Evolutionary conservation across 2,329 filamentous ascomycete species (phyloP), one percentile per base, ranked within the genome.

Genomic region (Alternaria brassicae): DNA sequence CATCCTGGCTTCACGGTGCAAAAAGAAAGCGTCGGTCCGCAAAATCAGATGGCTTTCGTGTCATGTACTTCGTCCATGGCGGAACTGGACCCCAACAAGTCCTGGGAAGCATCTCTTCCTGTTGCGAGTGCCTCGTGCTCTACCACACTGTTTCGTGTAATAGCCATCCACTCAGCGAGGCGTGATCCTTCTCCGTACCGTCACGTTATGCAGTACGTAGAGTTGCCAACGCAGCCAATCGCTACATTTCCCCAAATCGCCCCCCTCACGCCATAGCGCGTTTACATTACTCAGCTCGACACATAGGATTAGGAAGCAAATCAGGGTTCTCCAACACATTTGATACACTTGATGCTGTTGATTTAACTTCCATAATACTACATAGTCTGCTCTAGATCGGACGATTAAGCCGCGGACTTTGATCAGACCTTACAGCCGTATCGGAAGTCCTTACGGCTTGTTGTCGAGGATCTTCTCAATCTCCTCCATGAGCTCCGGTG

Each of bases 391-490:
- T 48, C 44, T 48, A 34, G 44, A 25, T 36, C 13, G 44, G 30
- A 25, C 21, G 44, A 15, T 28, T 48, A 36, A 34, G n/a, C 28
- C 34, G 44, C 19, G 42, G 42, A 10, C 42, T 32, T 47, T 15
- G 42, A 47, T 10, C 42, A 47, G 27, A 30, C 28, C 27, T 30
- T 21, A 28, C 44, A 47, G 28, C 19, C 25, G 53, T 52, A 61
- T 47, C 50, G 19, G 44, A 48, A 19, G 36, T 6, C 56, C 53
- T 65, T 72, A 72, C 3, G 77, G 77, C 72, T 79, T 79, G 67
- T 79, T 79, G 40, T 67, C 68, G 36, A 79, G 70, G 32, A 79
- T 75, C 17, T 63, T 68, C 65, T 79, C 77, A 54, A 79, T 79
- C 68, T 79, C 76, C 45, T 76, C 72, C 73, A 77, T 72, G 15